Evolutionary conservation across 202 grass and related monocot genomes (phyloP), one percentile per base, ranked within the genome.

Genomic region (Elaeis oleifera): DNA sequence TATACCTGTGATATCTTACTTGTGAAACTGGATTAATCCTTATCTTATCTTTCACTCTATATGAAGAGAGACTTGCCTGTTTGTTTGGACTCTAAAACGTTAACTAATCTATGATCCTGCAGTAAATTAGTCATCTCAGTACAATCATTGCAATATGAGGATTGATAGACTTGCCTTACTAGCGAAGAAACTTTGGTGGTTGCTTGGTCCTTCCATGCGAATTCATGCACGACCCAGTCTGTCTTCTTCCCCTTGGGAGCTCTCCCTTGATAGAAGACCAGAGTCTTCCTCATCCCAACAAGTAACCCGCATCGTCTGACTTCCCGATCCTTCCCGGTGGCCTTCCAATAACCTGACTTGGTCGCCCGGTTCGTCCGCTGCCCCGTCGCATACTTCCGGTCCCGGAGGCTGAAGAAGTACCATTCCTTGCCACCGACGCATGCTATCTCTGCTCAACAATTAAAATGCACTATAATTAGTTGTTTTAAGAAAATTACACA

Each of bases 281-380:
- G 24, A 5, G 57, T 59, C 57, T 59, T 59, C 5, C 57, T 59
- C 57, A 59, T 59, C 24, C 57, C 57, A 5, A 59, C 25, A 16
- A 31, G 57, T 14, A 59, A 15, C 15, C 57, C 25, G 2, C 15
- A 0, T 18, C 57, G 21, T 15, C 57, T 31, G 6, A 59, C 25
- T 17, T 17, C 5, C 16, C 57, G 57, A 6, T 59, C 57, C 16
- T 59, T 59, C 57, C 57, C 57, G 3, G 57, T 59, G 24, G 57
- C 57, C 57, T 59, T 59, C 57, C 57, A 59, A 27, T 59, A 59
- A 0, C 57, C 57, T 2, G 25, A 59, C 13, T 31, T 15, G 1
- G 57, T 59, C 4, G 57, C 57, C 17, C 57, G 57, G 57, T 59
- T 59, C 24, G 57, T 59, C 57, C 57, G 57, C 57, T n/a, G 25